Evolutionary conservation across 345 rosid genomes (phyloP), one percentile per base, ranked within the genome.

Genomic region (Eucalyptus curtisii): DNA sequence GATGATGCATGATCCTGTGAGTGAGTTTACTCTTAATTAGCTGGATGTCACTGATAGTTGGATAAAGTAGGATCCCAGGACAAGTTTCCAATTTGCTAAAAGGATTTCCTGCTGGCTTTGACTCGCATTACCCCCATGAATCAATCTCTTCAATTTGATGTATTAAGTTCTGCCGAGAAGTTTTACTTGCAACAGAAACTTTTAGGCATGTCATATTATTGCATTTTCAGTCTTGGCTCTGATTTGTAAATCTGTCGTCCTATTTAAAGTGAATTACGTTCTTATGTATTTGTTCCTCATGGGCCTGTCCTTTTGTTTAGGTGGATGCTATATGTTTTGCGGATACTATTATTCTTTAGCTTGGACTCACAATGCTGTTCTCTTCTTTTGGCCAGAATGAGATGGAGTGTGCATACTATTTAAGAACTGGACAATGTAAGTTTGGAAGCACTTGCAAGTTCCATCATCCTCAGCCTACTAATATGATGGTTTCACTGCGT

Each of bases 361-460:
- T 76, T 76, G 47, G 47, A 76, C 84, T 76, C 84, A 76, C 84
- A 40, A 30, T 88, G 84, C 84, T 4, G 30, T 76, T 76, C 30
- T 76, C 84, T 76, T 88, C 85, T 87, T 86, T 76, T 86, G 61
- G 92, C 91, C 95, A 98, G 99, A 94, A 95, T 91, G 99, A 98
- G 92, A 85, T 88, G 53, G 99, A 96, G 93, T 98, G 99, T 91
- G 95, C 96, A 81, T 98, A 97, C 90, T 98, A 97, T 91, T 92
- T 97, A 91, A 96, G 98, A 94, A 98, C 99, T 14, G 99, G 99
- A 86, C 98, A 95, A 64, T 98, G 99, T 95, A 98, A 97, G 93
- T 98, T 95, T 89, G 99, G 98, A 86, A 92, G 90, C 68, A 97
- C 99, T 87, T 98, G 99, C 93, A 98, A 97, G 92, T 98, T 95